Evolutionary conservation across 2,329 filamentous ascomycete genomes (phyloP).

Genomic region (Ilyonectria robusta): DNA sequence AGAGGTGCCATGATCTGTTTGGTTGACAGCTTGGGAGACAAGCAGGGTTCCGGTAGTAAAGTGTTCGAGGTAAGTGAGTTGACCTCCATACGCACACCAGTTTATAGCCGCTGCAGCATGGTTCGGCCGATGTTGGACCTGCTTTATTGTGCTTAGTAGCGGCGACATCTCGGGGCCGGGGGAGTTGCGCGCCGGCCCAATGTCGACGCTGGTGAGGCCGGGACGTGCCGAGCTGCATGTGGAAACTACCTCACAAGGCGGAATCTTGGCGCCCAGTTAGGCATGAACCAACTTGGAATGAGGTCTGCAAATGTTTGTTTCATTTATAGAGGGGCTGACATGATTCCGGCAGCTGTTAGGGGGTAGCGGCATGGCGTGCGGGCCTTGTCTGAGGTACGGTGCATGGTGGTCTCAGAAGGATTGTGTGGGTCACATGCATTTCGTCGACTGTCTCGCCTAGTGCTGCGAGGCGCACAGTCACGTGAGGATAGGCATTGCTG

Average conservation of each 20-base stretch:
- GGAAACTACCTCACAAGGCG: background rate
- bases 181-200: background rate
- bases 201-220: background rate
- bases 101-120: background rate
- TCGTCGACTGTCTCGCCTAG: background rate
- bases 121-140: slow-evolving; percentile 3
- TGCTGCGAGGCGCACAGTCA: background rate
- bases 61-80: background rate
- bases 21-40: background rate
- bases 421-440: background rate
- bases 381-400: too few species aligned
- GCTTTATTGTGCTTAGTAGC: slow-evolving; percentile 2
- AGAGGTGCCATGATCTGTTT: background rate
- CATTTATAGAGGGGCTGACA: background rate
- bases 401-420: background rate
- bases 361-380: background rate
- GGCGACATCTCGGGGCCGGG: slow-evolving; percentile 8
- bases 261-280: background rate
- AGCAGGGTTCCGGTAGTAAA: background rate
- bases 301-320: background rate
- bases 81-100: background rate
- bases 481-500: slow-evolving; percentile 7
- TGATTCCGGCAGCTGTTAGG: background rate
- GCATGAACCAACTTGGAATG: slow-evolving; percentile 4
- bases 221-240: slow-evolving; percentile 3